Conservation (phyloP, 1,139 yeast species). For the Protomyces macrosporus region DNA sequence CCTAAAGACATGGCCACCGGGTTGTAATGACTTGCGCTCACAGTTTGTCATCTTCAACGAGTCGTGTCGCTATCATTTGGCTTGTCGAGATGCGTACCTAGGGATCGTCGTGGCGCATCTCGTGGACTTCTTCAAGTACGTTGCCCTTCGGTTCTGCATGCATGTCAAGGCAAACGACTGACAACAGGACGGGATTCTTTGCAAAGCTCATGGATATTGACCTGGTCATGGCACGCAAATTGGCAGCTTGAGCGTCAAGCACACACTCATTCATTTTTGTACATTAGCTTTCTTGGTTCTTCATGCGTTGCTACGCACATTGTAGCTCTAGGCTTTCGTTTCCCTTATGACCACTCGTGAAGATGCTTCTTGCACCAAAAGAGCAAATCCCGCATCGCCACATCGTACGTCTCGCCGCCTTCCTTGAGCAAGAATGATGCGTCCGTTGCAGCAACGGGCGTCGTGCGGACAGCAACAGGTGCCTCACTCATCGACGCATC, state of each 20-base stretch:
- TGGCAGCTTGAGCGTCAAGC: neutral
- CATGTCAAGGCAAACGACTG: neutral
- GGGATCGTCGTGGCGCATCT: neutral
- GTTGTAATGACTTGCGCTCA: neutral
- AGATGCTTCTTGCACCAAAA: slow-evolving; percentile 19
- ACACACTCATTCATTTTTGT: neutral
- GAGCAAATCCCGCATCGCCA: slow-evolving; percentile 10
- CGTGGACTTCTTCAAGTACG: neutral
- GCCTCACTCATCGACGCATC: neutral
- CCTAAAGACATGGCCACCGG: neutral
- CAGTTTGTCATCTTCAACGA: neutral
- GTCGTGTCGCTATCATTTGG: neutral
- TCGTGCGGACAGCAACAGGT: neutral
- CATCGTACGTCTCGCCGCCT: neutral
- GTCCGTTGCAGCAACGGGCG: neutral
- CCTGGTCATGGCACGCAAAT: neutral
- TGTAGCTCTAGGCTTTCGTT: neutral
- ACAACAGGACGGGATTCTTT: neutral
- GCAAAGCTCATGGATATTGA: neutral
- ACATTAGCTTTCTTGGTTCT: neutral
- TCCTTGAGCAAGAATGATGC: neutral
- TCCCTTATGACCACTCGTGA: slow-evolving; percentile 18
- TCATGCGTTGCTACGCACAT: neutral
- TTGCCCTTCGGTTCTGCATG: neutral
- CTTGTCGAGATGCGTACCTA: neutral